Evolutionary conservation across 192 early-diverging fungal species (phyloP), one percentile per base, ranked within the genome.

Genomic region (Rhizophagus sp.): DNA sequence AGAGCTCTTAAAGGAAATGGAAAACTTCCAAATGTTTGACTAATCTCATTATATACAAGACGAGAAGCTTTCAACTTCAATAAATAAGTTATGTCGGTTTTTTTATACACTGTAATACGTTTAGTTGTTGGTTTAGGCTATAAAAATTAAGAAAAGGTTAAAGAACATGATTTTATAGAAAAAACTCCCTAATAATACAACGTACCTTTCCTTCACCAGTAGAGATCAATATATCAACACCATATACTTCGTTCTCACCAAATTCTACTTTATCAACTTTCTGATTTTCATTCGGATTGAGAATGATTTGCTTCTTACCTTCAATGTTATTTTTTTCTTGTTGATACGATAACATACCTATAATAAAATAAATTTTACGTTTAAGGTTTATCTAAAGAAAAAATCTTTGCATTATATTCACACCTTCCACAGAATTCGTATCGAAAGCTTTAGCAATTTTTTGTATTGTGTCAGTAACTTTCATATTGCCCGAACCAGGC

Each of bases 81-180:
- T 76, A 88, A 86, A 90, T 96, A 97, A 68, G 87, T 90, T 65
- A 85, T 87, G 81, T 89, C 89, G 10, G 93, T 93, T 87, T 96
- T 95, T 86, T 95, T 95, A 94, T 91, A 99, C 80, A 99, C 88
- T 78, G 94, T 96, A 78, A 96, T 97, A 81, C 97, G 93, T 41
- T 89, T 72, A 30, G 72, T 36, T 10, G 77, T 39, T 24, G 17
- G 33, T 50, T 79, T 79, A 39, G 66, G 77, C 77, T 79, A 34
- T 4, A 79, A 33, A 62, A 69, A 4, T 68, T n/a, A 52, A 50
- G 9, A 68, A 52, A 33, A 24, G 27, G 68, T 76, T 24, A 63
- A 41, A 33, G 36, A 5, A 9, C 2, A 66, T 63, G 39, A 41
- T 74, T 30, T 30, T 62, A 61, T 75, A n/a, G 30, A 34, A 75